Percentiles rank a stretch among this genome's conserved stretches.
These are phyloP conservation scores for Penicillium frequentans DNA, from an alignment of 2,329 filamentous ascomycete species.

Conservation along the genomic window DNA sequence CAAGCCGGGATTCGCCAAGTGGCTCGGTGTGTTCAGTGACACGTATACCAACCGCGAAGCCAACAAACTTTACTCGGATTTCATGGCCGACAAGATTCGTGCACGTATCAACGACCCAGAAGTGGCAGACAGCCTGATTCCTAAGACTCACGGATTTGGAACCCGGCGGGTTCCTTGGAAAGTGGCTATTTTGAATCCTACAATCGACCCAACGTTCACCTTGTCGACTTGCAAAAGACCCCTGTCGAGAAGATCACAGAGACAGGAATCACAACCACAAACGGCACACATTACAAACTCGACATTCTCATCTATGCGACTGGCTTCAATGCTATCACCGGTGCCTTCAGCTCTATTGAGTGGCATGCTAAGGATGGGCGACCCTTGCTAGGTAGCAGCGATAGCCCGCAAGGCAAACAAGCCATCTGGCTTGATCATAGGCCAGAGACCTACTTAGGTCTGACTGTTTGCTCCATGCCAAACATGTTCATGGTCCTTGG, in stretches of 20 bases:
- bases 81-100: conserved; percentile 21
- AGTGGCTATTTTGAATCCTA: conserved; percentile 36
- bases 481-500: conserved; percentile 59
- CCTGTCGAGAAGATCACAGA: conserved; percentile 15
- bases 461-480: conserved; percentile 45
- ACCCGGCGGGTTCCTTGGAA: conserved; percentile 17
- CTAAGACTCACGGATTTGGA: conserved; percentile 20
- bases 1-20: conserved; percentile 20
- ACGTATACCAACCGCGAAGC: conserved; percentile 17
- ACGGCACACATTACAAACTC: conserved; percentile 39
- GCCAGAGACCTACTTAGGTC: conserved; percentile 45
- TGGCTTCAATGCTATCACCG: conserved; percentile 47
- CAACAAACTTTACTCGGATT: conserved; percentile 19
- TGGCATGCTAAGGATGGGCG: conserved; percentile 37
- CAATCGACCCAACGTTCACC: conserved; percentile 34
- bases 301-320: conserved; percentile 49
- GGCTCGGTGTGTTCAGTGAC: conserved; percentile 19
- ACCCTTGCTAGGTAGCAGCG: conserved; percentile 26
- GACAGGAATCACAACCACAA: conserved; percentile 40
- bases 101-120: conserved; percentile 14
- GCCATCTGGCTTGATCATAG: conserved; percentile 22
- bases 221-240: conserved; percentile 29
- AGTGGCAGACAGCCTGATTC: conserved; percentile 18
- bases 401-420: conserved; percentile 22
- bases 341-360: conserved; percentile 41